A percentile compares a stretch with the other conserved stretches of the same genome.
These are phyloP conservation scores for Suillus alpinus DNA, from an alignment of 768 basidiomycete genomes.

Conservation along the genomic window DNA sequence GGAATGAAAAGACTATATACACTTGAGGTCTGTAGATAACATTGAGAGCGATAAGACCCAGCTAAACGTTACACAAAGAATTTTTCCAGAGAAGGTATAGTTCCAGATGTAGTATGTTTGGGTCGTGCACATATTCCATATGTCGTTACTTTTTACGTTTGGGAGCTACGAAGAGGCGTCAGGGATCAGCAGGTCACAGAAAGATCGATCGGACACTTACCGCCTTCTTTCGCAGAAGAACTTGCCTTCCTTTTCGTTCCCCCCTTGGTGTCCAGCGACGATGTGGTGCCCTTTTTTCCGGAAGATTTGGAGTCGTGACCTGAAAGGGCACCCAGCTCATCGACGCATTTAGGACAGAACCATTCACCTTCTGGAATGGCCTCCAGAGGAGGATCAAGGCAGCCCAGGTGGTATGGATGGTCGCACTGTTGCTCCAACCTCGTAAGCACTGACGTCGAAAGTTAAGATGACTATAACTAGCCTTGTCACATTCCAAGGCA, in stretches of 20 bases:
- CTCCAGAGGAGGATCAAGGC: slow-evolving; percentile 73
- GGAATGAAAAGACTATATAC: not conserved
- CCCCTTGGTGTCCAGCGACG: slow-evolving; percentile 19
- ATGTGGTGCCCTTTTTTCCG: slow-evolving; percentile 17
- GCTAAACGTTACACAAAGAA: not conserved
- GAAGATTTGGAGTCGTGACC: slow-evolving; percentile 12
- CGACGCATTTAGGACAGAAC: slow-evolving; percentile 80
- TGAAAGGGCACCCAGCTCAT: slow-evolving; percentile 50
- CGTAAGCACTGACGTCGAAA: not conserved
- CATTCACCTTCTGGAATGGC: slow-evolving; percentile 87
- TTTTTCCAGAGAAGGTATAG: not conserved
- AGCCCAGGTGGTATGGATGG: slow-evolving; percentile 79
- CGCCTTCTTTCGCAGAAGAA: slow-evolving; percentile 31
- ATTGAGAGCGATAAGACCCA: not conserved
- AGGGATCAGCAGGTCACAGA: slow-evolving; percentile 25
- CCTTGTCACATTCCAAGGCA: slow-evolving; percentile 91
- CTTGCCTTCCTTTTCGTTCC: slow-evolving; percentile 48
- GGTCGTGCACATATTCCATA: not conserved
- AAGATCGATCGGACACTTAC: slow-evolving; percentile 26
- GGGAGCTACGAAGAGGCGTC: not conserved
- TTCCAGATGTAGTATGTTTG: not conserved
- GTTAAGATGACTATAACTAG: slow-evolving; percentile 23
- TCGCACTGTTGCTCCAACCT: slow-evolving; percentile 62
- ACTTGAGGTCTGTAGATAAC: not conserved
- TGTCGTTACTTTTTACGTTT: slow-evolving; percentile 1